Percentiles rank a stretch among this genome's conserved stretches.
Conservation (phyloP, 257 asterid genomes). For the Solanum appendiculatum region DNA sequence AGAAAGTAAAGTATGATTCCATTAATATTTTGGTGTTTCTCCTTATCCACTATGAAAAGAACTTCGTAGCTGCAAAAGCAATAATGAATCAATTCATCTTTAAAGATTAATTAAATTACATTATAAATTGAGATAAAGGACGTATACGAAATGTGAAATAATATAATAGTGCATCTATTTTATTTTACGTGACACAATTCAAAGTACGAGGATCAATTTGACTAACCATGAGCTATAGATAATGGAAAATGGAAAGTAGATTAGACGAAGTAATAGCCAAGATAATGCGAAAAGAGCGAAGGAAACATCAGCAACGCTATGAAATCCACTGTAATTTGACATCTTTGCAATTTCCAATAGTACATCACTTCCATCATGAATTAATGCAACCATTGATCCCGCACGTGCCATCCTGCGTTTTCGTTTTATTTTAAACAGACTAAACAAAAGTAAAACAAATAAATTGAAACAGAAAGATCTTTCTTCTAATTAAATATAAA, state of each 20-base stretch:
- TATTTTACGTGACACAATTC: too few species aligned
- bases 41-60: constrained; percentile 2
- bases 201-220: too few species aligned
- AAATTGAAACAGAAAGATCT: too few species aligned
- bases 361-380: constrained; percentile 25
- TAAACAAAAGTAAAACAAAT: background rate
- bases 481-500: too few species aligned
- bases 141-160: too few species aligned
- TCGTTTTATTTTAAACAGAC: background rate
- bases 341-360: constrained; percentile 21
- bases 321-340: constrained; percentile 12
- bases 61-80: constrained; percentile 10
- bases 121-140: background rate
- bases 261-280: constrained; percentile 16
- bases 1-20: constrained; percentile 1
- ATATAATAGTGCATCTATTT: too few species aligned
- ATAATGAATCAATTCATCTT: background rate
- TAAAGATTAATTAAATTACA: background rate
- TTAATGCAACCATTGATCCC: constrained; percentile 12
- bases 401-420: constrained; percentile 6
- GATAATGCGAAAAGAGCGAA: constrained; percentile 14
- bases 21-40: background rate
- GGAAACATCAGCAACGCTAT: constrained; percentile 8
- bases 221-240: constrained; percentile 4
- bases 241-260: constrained; percentile 8